Percentiles rank a stretch among this genome's conserved stretches.
These are phyloP conservation scores for Saksenaea vasiformis DNA, from an alignment of 371 early-diverging fungal species.

Conservation along the genomic window DNA sequence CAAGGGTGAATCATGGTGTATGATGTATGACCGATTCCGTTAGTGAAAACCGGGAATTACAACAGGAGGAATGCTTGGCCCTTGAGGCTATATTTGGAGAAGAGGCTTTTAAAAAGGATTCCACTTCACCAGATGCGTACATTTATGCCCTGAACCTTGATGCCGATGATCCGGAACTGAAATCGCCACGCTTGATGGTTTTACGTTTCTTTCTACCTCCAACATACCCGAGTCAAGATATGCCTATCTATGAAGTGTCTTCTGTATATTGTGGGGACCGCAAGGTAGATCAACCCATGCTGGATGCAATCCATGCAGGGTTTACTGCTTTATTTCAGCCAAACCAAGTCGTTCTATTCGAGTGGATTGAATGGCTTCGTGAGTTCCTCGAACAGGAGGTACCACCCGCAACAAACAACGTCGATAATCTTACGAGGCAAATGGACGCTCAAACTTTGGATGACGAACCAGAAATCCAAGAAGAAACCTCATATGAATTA, in stretches of 20 bases:
- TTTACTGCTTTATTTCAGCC: slow-evolving; percentile 62
- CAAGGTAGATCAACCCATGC: slow-evolving; percentile 41
- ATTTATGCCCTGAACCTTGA: slow-evolving; percentile 40
- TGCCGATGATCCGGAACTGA: slow-evolving; percentile 21
- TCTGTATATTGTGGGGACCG: slow-evolving; percentile 67
- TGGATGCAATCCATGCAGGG: slow-evolving; percentile 53
- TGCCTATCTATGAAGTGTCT: slow-evolving; percentile 72
- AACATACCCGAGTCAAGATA: slow-evolving; percentile 66
- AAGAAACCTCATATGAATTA: background rate
- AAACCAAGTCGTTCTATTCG: slow-evolving; percentile 73
- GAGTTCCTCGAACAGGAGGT: slow-evolving; percentile 56
- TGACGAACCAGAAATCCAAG: slow-evolving; percentile 15
- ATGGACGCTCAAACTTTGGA: slow-evolving; percentile 1
- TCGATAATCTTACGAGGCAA: slow-evolving; percentile 4
- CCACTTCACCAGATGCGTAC: slow-evolving; percentile 18
- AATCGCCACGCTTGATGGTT: slow-evolving; percentile 38
- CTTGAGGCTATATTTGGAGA: slow-evolving; percentile 46
- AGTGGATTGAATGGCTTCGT: slow-evolving; percentile 75
- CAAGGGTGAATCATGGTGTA: background rate
- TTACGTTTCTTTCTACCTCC: slow-evolving; percentile 64
- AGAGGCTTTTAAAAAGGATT: slow-evolving; percentile 27
- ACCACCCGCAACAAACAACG: slow-evolving; percentile 15
- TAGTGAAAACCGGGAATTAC: slow-evolving; percentile 30
- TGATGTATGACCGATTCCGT: slow-evolving; percentile 5
- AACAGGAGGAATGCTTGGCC: slow-evolving; percentile 43